phyloP scores from a whole-genome alignment of 164 flowering plant species.

The Stephania yunnanensis region DNA sequence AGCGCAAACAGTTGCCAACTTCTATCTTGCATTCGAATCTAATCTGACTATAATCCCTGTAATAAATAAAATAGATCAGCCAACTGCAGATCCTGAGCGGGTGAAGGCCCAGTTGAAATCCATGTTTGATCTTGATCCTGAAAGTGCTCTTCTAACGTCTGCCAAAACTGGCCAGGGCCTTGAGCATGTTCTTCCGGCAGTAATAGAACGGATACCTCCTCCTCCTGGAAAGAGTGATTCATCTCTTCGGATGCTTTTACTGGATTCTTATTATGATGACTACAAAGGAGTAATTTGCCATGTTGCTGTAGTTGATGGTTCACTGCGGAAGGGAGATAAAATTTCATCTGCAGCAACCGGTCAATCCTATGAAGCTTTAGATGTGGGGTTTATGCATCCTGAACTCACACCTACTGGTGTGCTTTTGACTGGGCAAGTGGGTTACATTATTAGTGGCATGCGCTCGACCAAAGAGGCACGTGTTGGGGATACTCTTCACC shows the following conservation, averaged over 20 bases:
- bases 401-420: conserved; percentile 81
- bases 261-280: conserved; percentile 95
- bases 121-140: conserved; percentile 89
- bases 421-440: conserved; percentile 92
- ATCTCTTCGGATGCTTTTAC: conserved; percentile 78
- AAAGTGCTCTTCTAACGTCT: conserved; percentile 70
- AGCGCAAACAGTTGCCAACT: conserved; percentile 97
- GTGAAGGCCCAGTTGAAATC: conserved; percentile 86
- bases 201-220: conserved; percentile 84
- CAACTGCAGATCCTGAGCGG: conserved; percentile 94
- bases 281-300: conserved; percentile 97
- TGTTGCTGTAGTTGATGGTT: conserved; percentile 96
- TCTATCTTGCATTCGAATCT: conserved; percentile 93
- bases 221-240: conserved; percentile 69
- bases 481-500: conserved; percentile 82
- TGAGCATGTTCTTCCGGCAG: conserved; percentile 90
- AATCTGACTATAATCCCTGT: conserved; percentile 76
- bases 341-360: conserved; percentile 83
- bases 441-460: conserved; percentile 92
- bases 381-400: conserved; percentile 95
- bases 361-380: conserved; percentile 70
- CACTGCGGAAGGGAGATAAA: conserved; percentile 74
- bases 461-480: conserved; percentile 96
- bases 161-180: conserved; percentile 98
- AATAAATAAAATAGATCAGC: conserved; percentile 95